Conservation (phyloP, 805 yeast genomes). For the Wickerhamomyces sydowiorum region DNA sequence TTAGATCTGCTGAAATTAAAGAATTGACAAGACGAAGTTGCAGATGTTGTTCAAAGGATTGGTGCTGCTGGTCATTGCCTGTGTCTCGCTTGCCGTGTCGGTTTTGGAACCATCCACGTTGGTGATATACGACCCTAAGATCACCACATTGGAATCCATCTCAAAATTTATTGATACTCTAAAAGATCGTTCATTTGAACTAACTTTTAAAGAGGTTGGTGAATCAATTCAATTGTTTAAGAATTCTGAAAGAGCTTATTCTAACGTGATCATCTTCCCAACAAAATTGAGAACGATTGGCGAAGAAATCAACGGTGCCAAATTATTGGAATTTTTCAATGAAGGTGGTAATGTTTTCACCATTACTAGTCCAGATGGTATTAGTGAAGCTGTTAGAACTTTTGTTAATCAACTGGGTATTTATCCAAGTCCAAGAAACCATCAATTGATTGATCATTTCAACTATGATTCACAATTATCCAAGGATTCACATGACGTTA, state of each 20-base stretch:
- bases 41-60: neutral
- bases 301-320: slow-evolving; percentile 35
- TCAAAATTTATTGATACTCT: slow-evolving; percentile 23
- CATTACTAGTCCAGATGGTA: slow-evolving; percentile 44
- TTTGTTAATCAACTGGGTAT: slow-evolving; percentile 80
- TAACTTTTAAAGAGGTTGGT: slow-evolving; percentile 24
- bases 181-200: slow-evolving; percentile 27
- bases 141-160: slow-evolving; percentile 19
- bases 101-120: slow-evolving; percentile 10
- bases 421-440: slow-evolving; percentile 73
- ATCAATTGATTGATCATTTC: slow-evolving; percentile 63
- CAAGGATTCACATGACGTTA: slow-evolving; percentile 16
- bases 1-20: neutral
- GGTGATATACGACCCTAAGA: slow-evolving; percentile 14
- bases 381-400: slow-evolving; percentile 57
- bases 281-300: slow-evolving; percentile 41
- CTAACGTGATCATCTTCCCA: slow-evolving; percentile 57
- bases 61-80: slow-evolving; percentile 3
- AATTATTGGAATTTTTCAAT: slow-evolving; percentile 51
- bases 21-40: neutral
- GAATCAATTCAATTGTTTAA: slow-evolving; percentile 26
- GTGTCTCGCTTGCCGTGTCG: slow-evolving; percentile 7
- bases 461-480: slow-evolving; percentile 17
- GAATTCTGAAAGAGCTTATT: slow-evolving; percentile 41
- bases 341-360: slow-evolving; percentile 74